phyloP scores from a whole-genome alignment of 2,329 filamentous ascomycete species.

The Emmonsiellopsis sp. region DNA sequence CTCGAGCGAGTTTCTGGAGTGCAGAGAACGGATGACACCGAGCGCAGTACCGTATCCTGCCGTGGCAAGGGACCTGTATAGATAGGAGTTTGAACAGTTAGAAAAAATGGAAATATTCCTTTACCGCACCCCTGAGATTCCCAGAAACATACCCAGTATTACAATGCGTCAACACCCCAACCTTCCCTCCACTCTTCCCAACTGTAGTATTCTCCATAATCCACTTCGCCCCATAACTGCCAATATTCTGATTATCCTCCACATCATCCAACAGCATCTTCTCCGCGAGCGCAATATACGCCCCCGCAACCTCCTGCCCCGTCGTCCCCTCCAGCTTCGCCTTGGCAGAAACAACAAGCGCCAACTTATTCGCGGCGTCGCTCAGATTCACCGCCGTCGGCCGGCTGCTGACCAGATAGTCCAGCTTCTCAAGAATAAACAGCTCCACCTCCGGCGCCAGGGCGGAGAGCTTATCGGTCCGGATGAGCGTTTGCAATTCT shows the following conservation, averaged over 20 bases:
- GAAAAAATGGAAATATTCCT: not conserved
- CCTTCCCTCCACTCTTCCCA: slow-evolving; percentile 39
- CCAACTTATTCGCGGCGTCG: slow-evolving; percentile 78
- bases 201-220: slow-evolving; percentile 50
- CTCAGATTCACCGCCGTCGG: slow-evolving; percentile 92
- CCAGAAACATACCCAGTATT: slow-evolving; percentile 65
- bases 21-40: slow-evolving; percentile 81
- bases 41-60: slow-evolving; percentile 96
- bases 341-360: slow-evolving; percentile 47
- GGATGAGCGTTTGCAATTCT: slow-evolving; percentile 52
- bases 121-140: not conserved
- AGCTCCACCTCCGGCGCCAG: slow-evolving; percentile 52
- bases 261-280: slow-evolving; percentile 80
- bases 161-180: slow-evolving; percentile 93
- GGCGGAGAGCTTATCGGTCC: slow-evolving; percentile 32
- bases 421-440: slow-evolving; percentile 66
- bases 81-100: not conserved
- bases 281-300: slow-evolving; percentile 73
- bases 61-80: slow-evolving; percentile 69
- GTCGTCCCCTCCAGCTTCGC: slow-evolving; percentile 23
- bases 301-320: slow-evolving; percentile 46
- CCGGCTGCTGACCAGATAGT: slow-evolving; percentile 79
- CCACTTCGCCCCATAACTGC: slow-evolving; percentile 74
- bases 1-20: slow-evolving; percentile 54
- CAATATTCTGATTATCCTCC: slow-evolving; percentile 77